These are phyloP conservation scores for Sideroxylon spinosum DNA, from an alignment of 179 eudicot genomes.

Conservation along the genomic window DNA sequence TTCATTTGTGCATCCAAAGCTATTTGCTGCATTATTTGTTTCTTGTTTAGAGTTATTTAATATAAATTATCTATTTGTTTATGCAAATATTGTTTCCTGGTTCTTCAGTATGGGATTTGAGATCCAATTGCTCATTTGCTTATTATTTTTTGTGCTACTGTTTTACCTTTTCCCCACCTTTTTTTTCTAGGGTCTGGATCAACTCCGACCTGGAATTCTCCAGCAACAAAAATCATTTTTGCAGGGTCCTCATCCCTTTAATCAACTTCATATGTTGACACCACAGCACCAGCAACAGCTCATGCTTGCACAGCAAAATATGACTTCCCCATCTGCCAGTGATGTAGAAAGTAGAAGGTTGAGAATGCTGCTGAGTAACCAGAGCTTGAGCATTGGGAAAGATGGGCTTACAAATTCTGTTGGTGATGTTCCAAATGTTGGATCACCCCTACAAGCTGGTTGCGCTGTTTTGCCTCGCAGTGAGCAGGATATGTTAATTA, in stretches of 20 bases:
- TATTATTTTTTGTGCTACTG: neutral
- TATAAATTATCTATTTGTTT: neutral
- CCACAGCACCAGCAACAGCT: conserved; percentile 84
- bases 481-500: conserved; percentile 64
- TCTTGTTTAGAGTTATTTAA: neutral
- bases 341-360: conserved; percentile 68
- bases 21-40: neutral
- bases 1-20: neutral
- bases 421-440: conserved; percentile 61
- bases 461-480: conserved; percentile 62
- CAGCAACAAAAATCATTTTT: conserved; percentile 79
- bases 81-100: neutral
- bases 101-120: neutral
- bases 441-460: conserved; percentile 64
- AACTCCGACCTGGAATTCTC: conserved; percentile 61
- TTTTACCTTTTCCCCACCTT: neutral
- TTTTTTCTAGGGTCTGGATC: conserved; percentile 51
- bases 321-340: conserved; percentile 64
- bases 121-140: too few relatives aligned
- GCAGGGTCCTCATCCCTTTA: conserved; percentile 74
- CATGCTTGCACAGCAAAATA: conserved; percentile 66
- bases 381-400: conserved; percentile 54
- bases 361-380: conserved; percentile 56
- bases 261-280: conserved; percentile 69
- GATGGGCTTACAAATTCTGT: conserved; percentile 60